A percentile compares a stretch with the other conserved stretches of the same genome.
Evolutionary conservation across 441 rosid genomes (phyloP).

Genomic region (Omphalea diandra): DNA sequence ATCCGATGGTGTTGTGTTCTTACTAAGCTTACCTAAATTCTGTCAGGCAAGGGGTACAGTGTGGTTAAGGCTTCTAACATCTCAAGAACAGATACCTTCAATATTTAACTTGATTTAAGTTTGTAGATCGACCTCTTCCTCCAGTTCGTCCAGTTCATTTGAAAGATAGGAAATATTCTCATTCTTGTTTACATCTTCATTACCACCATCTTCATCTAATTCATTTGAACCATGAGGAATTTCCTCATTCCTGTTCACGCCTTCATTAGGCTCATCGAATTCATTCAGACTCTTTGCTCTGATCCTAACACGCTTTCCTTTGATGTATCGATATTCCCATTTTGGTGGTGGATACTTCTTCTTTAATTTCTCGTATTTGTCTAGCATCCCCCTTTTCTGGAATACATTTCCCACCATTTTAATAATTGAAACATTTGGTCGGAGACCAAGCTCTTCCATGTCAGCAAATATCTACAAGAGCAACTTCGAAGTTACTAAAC

Average conservation of each 20-base stretch:
- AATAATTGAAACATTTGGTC: conserved; percentile 59
- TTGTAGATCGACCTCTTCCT: conserved; percentile 14
- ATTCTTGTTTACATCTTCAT: neutral
- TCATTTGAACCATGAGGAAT: conserved; percentile 17
- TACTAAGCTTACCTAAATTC: neutral
- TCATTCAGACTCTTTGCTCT: conserved; percentile 49
- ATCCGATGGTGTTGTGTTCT: no score
- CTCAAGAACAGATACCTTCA: neutral
- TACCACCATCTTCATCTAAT: neutral
- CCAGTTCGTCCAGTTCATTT: conserved; percentile 2
- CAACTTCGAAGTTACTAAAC: conserved; percentile 2
- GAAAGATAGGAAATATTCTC: neutral
- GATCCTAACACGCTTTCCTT: conserved; percentile 82
- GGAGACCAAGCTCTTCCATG: conserved; percentile 93
- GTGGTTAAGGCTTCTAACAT: no score
- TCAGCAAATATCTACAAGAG: conserved; percentile 79
- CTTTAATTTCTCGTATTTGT: conserved; percentile 63
- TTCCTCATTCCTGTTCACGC: conserved; percentile 28
- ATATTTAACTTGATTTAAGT: conserved; percentile 3
- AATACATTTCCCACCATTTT: conserved; percentile 76
- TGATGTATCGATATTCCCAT: conserved; percentile 76
- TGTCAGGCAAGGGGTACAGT: neutral
- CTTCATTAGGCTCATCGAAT: conserved; percentile 26
- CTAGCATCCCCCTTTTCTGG: conserved; percentile 63
- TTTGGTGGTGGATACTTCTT: conserved; percentile 81